Evolutionary conservation across 2,329 filamentous ascomycete species (phyloP).

Genomic region (Magnaporthales sp.): DNA sequence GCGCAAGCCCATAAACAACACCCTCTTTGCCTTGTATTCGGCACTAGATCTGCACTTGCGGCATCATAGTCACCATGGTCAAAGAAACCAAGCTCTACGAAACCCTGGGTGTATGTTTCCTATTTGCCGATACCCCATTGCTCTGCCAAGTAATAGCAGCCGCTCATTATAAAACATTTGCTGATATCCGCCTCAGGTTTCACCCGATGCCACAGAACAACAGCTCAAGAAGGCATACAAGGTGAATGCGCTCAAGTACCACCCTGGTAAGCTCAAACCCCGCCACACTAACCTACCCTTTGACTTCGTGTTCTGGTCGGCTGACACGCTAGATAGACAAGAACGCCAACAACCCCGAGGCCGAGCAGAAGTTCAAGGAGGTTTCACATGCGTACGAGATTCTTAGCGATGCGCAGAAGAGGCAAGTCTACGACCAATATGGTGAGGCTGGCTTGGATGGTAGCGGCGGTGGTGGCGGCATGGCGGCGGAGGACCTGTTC

Average conservation of each 20-base stretch:
- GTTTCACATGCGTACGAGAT: slow-evolving; percentile 93
- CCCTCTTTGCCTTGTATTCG: background rate
- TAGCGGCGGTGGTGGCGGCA: slow-evolving; percentile 65
- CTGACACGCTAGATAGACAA: slow-evolving; percentile 58
- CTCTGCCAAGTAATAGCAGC: too few relatives aligned
- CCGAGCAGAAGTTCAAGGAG: slow-evolving; percentile 98
- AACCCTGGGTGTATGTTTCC: slow-evolving; percentile 57
- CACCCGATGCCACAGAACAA: slow-evolving; percentile 70
- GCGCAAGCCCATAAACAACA: background rate
- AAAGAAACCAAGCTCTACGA: slow-evolving; percentile 57
- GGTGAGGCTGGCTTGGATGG: slow-evolving; percentile 94
- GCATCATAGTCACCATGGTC: slow-evolving; percentile 48
- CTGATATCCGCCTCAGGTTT: slow-evolving; percentile 46
- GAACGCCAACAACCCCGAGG: slow-evolving; percentile 86
- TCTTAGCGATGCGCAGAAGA: slow-evolving; percentile 86
- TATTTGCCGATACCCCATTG: background rate
- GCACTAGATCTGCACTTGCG: background rate
- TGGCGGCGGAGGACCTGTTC: slow-evolving; percentile 94
- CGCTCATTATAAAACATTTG: background rate
- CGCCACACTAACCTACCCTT: background rate
- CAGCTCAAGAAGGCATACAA: slow-evolving; percentile 91
- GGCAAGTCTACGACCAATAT: slow-evolving; percentile 90
- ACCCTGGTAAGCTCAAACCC: slow-evolving; percentile 57
- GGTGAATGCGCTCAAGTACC: slow-evolving; percentile 72
- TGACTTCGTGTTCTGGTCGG: slow-evolving; percentile 2